Evolutionary conservation across 2,329 filamentous ascomycete species (phyloP), one percentile per base, ranked within the genome.

Genomic region (Chalara sp.): DNA sequence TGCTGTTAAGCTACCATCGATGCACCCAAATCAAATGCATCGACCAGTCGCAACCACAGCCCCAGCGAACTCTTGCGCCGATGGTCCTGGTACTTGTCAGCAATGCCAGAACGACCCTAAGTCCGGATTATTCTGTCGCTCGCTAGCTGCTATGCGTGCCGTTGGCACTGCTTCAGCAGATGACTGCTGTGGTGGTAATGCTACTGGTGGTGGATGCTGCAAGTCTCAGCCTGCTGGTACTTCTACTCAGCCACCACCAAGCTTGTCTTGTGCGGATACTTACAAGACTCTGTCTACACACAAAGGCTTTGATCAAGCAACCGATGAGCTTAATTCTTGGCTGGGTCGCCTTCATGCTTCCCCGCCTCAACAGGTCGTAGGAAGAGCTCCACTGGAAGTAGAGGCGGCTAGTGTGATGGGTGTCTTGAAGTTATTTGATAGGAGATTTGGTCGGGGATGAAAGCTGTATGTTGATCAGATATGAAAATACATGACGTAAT

Each of bases 381-480:
- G 66, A 65, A 49, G 68, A 70, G 54, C 72, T 72, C 82, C 86
- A 1, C 82, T 90, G 60, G 87, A 91, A 65, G 86, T 91, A 12
- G 87, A 91, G 68, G 86, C 87, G 6, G 87, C 87, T 1, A 90
- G 86, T 66, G 89, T 91, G 49, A 90, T 91, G 87, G 85, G 84
- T 41, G 87, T 90, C n/a, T 69, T 91, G 53, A 87, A 87, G 67
- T 84, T 87, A 56, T 91, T 91, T 68, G 87, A 91, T 61, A 76
- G 88, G 46, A 73, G 87, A 49, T 91, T 91, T 65, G 82, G 82
- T 12, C 65, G 70, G 51, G 69, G 61, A 46, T 66, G 57, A 64
- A 41, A n/a, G 8, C 21, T 21, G 21, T 2, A 21, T 21, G 21
- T 21, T 21, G 21, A 21, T 21, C 21, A 21, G 21, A 21, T 21